phyloP scores from a whole-genome alignment of 257 asterid species.

The Capsicum pubescens region DNA sequence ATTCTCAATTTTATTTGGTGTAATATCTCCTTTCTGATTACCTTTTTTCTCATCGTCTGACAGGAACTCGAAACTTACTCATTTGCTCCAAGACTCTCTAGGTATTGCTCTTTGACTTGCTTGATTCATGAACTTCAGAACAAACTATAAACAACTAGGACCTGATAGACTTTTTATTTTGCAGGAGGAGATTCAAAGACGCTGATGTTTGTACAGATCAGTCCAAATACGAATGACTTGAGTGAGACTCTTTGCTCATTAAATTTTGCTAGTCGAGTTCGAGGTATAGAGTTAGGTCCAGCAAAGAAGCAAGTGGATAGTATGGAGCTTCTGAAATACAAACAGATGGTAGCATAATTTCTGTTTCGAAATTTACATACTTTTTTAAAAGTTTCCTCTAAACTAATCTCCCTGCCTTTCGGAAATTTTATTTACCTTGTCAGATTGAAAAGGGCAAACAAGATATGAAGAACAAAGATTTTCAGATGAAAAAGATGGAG shows the following conservation, averaged over 20 bases:
- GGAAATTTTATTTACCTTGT: slow-evolving; percentile 27
- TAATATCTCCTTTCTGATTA: slow-evolving; percentile 24
- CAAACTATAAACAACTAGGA: neutral
- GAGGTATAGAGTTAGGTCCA: slow-evolving; percentile 95
- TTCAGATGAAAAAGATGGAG: slow-evolving; percentile 82
- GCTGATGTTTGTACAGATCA: slow-evolving; percentile 94
- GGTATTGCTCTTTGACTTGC: slow-evolving; percentile 46
- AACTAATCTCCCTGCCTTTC: neutral
- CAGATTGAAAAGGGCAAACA: slow-evolving; percentile 82
- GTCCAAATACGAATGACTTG: slow-evolving; percentile 87
- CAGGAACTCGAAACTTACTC: slow-evolving; percentile 98
- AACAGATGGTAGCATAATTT: slow-evolving; percentile 66
- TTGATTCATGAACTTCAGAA: slow-evolving; percentile 14
- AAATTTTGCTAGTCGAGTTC: slow-evolving; percentile 92
- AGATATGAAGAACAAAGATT: slow-evolving; percentile 80
- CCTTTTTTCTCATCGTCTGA: slow-evolving; percentile 31
- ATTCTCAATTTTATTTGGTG: neutral
- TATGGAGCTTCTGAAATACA: slow-evolving; percentile 76
- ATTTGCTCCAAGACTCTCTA: slow-evolving; percentile 96
- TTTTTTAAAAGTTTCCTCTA: neutral
- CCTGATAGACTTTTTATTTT: slow-evolving; percentile 15
- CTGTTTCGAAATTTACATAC: neutral
- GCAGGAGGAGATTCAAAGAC: slow-evolving; percentile 97
- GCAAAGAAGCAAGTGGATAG: slow-evolving; percentile 92
- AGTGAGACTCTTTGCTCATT: slow-evolving; percentile 93